Base-by-base conservation (phyloP, 495 filamentous ascomycete species). In the Filosporella fistucella region DNA sequence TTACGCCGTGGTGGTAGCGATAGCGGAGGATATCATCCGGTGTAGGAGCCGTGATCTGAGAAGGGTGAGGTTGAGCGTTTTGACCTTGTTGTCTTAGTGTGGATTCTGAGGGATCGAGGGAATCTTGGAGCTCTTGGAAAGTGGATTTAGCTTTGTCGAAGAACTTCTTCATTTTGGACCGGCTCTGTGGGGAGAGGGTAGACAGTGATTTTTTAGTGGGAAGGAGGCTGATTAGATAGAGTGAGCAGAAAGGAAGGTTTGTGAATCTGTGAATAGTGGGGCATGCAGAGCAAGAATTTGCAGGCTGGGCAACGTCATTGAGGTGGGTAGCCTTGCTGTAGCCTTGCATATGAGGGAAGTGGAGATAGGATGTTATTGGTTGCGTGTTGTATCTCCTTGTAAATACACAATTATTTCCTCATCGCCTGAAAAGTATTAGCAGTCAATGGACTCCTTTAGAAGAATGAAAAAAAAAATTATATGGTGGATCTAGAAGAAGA, bases 1-100 rank as follows among this genome's bases (percentile, higher is more conserved):
- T 81, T 3, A 66, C 64, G 14, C 76, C 77, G 57, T 80, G 70
- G 47, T 78, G 74, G 55, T 71, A 76, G 41, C 77, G 71, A 56
- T 77, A 79, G 12, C 72, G 63, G 23, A 71, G 58, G 29, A 75
- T 59, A 50, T 80, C 75, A 32, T 56, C 45, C 5, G 57, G 37
- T 18, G 65, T 67, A 11, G 74, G 68, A 7, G 65, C 49, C 28
- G 46, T 40, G 24, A 69, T 59, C 11, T 42, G 45, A n/a, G 62
- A 62, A 3, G 58, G 57, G 21, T 32, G 45, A 25, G 25, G 11
- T 17, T n/a, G 32, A 11, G 1, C 20, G 4, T 47, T 47, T n/a
- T 7, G 33, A n/a, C 12, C 14, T 26, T 47, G 29, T 33, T 32
- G 26, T 41, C 21, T 43, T 43, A 26, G 4, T 16, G 18, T 9